Percentiles rank a stretch among this genome's conserved stretches.
These are phyloP conservation scores for Pascua sp. DNA, from an alignment of 1,284 basidiomycete genomes.

Conservation along the genomic window DNA sequence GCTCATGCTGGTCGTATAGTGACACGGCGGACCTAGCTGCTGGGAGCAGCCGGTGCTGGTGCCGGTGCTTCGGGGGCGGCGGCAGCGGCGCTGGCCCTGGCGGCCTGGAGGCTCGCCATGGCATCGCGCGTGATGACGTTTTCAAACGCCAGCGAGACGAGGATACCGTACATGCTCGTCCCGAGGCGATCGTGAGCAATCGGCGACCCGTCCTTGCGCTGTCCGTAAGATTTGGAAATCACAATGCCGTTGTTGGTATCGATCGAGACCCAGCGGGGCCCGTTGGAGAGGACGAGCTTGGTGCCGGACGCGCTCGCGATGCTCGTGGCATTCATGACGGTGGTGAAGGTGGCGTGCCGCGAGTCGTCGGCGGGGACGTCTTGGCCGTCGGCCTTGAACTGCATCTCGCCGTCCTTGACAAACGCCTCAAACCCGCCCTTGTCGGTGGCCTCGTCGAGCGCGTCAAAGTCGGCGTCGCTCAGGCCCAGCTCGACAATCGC, in stretches of 20 bases:
- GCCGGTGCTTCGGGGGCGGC: too few relatives aligned
- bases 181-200: background rate
- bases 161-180: constrained; percentile 4
- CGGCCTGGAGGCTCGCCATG: constrained; percentile 79
- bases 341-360: background rate
- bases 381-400: background rate
- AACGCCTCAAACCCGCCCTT: background rate
- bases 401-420: background rate
- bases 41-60: too few relatives aligned
- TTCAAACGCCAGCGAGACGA: constrained; percentile 5
- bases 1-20: too few relatives aligned
- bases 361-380: background rate
- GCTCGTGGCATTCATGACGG: background rate
- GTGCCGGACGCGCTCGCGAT: background rate
- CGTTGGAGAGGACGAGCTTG: constrained; percentile 5
- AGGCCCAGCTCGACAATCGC: background rate
- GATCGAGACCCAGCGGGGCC: constrained; percentile 4
- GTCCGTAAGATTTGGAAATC: background rate
- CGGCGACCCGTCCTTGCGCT: constrained; percentile 1
- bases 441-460: background rate
- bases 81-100: constrained; percentile 50
- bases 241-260: background rate
- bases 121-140: constrained; percentile 5
- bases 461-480: background rate
- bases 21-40: too few relatives aligned